Conservation (phyloP, 768 basidiomycete species). For the Grammothele lineata region DNA sequence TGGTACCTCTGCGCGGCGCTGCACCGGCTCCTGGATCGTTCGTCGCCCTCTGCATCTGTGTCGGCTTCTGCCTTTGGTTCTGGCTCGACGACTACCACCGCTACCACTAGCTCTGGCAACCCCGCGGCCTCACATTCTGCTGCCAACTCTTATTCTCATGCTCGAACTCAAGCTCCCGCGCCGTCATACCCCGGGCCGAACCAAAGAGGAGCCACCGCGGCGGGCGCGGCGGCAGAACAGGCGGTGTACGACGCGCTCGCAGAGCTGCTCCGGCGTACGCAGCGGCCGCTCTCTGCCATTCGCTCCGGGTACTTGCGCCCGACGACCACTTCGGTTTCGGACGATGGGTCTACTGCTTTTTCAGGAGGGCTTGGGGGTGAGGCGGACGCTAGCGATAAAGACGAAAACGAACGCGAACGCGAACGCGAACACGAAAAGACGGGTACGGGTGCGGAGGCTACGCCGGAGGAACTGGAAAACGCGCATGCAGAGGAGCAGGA, state of each 20-base stretch:
- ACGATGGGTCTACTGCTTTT: too few species aligned
- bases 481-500: neutral
- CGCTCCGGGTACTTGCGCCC: too few species aligned
- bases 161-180: too few species aligned
- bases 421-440: too few species aligned
- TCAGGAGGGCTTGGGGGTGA: too few species aligned
- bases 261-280: constrained; percentile 14
- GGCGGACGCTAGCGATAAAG: too few species aligned
- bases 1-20: constrained; percentile 51
- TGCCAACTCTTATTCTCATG: neutral
- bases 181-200: too few species aligned
- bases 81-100: neutral
- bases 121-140: neutral
- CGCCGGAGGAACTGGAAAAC: neutral
- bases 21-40: constrained; percentile 29
- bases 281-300: neutral
- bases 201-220: too few species aligned
- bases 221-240: constrained; percentile 2
- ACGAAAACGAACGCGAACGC: too few species aligned
- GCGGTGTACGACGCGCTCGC: constrained; percentile 17
- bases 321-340: too few species aligned
- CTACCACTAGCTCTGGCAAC: neutral
- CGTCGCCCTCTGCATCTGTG: neutral
- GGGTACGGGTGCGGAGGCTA: too few species aligned
- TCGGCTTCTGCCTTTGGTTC: neutral